Conservation (phyloP, 1,284 basidiomycete genomes). For the Leucoagaricus sp. region DNA sequence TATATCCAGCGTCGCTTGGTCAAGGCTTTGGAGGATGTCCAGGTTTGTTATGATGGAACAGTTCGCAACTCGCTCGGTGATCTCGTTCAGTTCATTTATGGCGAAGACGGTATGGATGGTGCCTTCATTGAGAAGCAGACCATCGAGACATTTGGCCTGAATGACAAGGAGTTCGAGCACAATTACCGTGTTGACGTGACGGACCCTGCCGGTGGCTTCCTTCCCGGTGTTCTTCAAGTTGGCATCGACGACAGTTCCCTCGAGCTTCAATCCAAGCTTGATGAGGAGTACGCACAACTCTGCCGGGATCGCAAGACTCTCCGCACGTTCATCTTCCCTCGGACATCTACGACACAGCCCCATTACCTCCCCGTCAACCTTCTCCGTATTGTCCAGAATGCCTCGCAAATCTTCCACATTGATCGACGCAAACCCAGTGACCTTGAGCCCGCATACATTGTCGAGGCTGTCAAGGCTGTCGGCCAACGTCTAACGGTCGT, state of each 20-base stretch:
- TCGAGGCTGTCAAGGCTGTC: conserved; percentile 77
- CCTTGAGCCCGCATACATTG: conserved; percentile 86
- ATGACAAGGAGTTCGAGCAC: conserved; percentile 84
- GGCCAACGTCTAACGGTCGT: conserved; percentile 79
- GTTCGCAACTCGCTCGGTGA: conserved; percentile 97
- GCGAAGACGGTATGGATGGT: conserved; percentile 99
- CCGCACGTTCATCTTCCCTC: conserved; percentile 85
- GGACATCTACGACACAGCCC: conserved; percentile 69
- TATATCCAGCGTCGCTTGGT: conserved; percentile 98
- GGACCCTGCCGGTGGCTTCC: conserved; percentile 75
- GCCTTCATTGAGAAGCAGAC: conserved; percentile 96
- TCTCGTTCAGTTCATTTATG: conserved; percentile 95
- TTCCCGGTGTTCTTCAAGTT: conserved; percentile 85
- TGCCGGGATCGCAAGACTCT: conserved; percentile 76
- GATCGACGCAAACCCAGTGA: conserved; percentile 93
- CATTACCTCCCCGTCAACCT: conserved; percentile 94
- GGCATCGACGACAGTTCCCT: conserved; percentile 91
- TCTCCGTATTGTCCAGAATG: conserved; percentile 93
- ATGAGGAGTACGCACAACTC: conserved; percentile 86
- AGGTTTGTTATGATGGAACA: conserved; percentile 97
- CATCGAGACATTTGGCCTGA: conserved; percentile 87
- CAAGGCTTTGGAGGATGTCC: conserved; percentile 97
- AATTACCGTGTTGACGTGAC: conserved; percentile 94
- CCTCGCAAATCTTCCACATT: conserved; percentile 96
- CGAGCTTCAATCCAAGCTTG: conserved; percentile 88